These are phyloP conservation scores for Tylopilus plumbeoviolaceoides DNA, from an alignment of 768 basidiomycete genomes.

Conservation along the genomic window DNA sequence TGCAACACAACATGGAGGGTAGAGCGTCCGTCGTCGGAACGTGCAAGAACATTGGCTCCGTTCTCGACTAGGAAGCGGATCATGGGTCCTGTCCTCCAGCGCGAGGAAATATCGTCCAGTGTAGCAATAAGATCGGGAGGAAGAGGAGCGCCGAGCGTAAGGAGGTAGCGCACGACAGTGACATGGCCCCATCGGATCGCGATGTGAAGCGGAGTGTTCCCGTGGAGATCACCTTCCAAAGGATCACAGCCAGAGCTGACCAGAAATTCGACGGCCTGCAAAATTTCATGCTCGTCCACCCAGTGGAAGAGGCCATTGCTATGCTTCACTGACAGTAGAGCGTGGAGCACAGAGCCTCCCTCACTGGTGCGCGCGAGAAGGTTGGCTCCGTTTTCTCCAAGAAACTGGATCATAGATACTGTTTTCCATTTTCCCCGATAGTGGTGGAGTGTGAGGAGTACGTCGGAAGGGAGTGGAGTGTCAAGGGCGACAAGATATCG, in stretches of 20 bases:
- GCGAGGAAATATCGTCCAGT: not conserved
- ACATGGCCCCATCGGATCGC: not conserved
- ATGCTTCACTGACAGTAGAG: not conserved
- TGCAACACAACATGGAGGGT: too few species aligned
- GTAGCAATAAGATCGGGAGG: too few species aligned
- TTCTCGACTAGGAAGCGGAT: too few species aligned
- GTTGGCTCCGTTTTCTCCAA: not conserved
- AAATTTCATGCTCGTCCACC: not conserved
- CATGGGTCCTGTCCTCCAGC: too few species aligned
- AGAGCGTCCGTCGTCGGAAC: too few species aligned
- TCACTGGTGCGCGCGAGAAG: not conserved
- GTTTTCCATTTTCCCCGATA: not conserved
- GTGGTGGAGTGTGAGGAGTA: not conserved
- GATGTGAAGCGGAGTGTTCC: not conserved
- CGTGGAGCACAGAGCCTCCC: not conserved
- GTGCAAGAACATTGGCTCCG: too few species aligned
- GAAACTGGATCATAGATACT: not conserved
- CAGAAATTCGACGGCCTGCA: not conserved
- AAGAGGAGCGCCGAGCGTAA: too few species aligned
- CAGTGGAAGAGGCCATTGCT: not conserved
- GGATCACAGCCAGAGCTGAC: not conserved
- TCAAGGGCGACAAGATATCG: not conserved
- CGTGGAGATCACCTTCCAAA: not conserved
- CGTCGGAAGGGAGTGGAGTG: not conserved
- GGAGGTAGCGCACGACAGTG: not conserved